Base-by-base conservation (phyloP, 1,284 basidiomycete species). In the Porodaedalea pini region DNA sequence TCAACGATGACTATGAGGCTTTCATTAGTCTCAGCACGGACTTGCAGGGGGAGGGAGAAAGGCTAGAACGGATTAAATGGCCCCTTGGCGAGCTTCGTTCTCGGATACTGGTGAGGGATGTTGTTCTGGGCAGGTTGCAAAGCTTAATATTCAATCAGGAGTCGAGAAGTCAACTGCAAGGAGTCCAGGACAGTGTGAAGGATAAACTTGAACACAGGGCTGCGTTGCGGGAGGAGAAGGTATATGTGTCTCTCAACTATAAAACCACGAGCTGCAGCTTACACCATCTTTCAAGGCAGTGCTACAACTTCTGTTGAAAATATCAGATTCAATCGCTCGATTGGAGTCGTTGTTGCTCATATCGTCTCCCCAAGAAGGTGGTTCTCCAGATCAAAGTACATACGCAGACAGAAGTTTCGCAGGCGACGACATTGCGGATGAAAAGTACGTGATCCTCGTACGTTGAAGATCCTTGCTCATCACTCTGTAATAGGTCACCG, bases 1-100 rank as follows among this genome's bases (percentile, higher is more conserved):
- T 99, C 71, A 98, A 99, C 70, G 89, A 94, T 67, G 95, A 98
- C 73, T 98, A 98, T 71, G 94, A 94, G 70, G 94, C 94, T 44
- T 98, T 98, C 70, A 97, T 99, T 63, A 93, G 90, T 64, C 78
- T 99, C 23, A 95, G 94, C 62, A 94, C 90, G 1, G 92, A 94
- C 64, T 70, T 97, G 62, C 79, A 85, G 60, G 92, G 89, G 31
- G 94, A 97, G 70, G 91, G 90, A 1, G 76, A 77, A 47, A 78
- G 90, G 60, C 69, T 95, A 64, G 78, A 82, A 61, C 75, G 79
- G 54, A 70, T 96, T 54, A 82, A 85, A 65, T 69, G 70, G 34
- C 93, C 93, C 1, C 68, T 96, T 48, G 72, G 67, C 8, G 75
- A 74, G 17, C 70, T 96, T n/a, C 83, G 82, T 61, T 68, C 69